Base-by-base conservation (phyloP, 306 rosid species). In the Inga oerstediana region DNA sequence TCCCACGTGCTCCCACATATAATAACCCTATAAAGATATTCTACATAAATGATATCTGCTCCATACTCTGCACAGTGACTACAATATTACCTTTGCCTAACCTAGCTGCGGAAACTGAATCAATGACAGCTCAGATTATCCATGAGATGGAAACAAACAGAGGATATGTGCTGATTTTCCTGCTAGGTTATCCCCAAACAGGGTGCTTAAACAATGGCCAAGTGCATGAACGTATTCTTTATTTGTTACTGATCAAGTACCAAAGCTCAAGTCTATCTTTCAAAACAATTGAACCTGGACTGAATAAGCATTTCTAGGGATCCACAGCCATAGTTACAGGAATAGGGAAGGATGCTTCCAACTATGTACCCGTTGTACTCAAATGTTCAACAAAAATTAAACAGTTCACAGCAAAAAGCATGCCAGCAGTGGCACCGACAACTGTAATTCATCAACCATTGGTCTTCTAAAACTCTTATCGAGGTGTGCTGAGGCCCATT, bases 1-100 rank as follows among this genome's bases (percentile, higher is more conserved):
- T 80, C 86, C 84, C 92, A 82, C 83, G 83, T 85, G 85, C 87
- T 39, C 32, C 84, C 86, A 3, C 32, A 59, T 59, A 59, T 59
- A 17, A 59, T 59, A n/a, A 62, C 52, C 82, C 74, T 75, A 13
- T n/a, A 79, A 70, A 80, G 58, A 41, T 73, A 71, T 52, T 69
- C 56, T 22, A 37, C 54, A 5, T 54, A 68, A 69, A 52, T 24
- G 68, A 37, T 62, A 46, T 10, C 81, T 78, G 20, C 37, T 68
- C 64, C 65, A 78, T 66, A 34, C 46, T 66, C 37, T 9, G 72
- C 72, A 32, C 39, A 2, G n/a, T 67, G 46, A 67, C 72, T 20
- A 35, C 2, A 67, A 34, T 17, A 67, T 39, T 35, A 67, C 46
- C 39, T 13, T 39, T 41, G 51, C 30, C 74, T 69, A 2, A 22